Evolutionary conservation across 2,329 filamentous ascomycete species (phyloP).

Genomic region (Elsinoe australis): DNA sequence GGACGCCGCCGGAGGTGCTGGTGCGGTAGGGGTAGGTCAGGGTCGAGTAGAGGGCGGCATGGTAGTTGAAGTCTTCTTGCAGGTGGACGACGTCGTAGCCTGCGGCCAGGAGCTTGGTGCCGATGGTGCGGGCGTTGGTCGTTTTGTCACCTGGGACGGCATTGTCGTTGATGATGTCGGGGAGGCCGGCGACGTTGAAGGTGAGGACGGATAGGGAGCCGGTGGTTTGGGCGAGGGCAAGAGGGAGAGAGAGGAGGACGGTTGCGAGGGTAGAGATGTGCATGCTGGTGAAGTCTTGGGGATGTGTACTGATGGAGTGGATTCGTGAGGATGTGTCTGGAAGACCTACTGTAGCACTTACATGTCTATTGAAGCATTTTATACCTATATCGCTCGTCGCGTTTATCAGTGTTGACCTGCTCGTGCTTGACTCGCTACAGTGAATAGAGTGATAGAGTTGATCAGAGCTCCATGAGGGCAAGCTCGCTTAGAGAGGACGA

Average conservation of each 20-base stretch:
- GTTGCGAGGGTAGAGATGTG: constrained; percentile 12
- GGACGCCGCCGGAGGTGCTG: constrained; percentile 56
- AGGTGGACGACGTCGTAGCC: constrained; percentile 56
- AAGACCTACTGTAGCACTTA: background rate
- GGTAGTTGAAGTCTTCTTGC: constrained; percentile 65
- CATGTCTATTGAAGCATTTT: background rate
- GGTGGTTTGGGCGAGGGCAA: constrained; percentile 24
- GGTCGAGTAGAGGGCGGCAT: constrained; percentile 54
- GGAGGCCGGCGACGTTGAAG: constrained; percentile 56
- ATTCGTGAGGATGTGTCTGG: no score
- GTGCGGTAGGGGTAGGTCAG: constrained; percentile 55
- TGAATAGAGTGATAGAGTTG: background rate
- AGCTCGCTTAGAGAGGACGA: background rate
- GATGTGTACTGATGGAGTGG: background rate
- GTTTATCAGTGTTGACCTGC: background rate
- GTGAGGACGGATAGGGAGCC: constrained; percentile 47
- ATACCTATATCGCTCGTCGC: background rate
- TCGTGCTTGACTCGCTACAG: background rate
- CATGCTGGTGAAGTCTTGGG: background rate
- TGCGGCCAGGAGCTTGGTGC: constrained; percentile 49
- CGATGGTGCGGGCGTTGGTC: constrained; percentile 51
- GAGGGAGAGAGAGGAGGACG: constrained; percentile 12
- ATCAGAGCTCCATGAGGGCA: background rate
- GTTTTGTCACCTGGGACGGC: constrained; percentile 56
- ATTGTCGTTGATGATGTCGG: constrained; percentile 50